Evolutionary conservation across 2,329 filamentous ascomycete species (phyloP).

Genomic region (Stachybotrys echinatus): DNA sequence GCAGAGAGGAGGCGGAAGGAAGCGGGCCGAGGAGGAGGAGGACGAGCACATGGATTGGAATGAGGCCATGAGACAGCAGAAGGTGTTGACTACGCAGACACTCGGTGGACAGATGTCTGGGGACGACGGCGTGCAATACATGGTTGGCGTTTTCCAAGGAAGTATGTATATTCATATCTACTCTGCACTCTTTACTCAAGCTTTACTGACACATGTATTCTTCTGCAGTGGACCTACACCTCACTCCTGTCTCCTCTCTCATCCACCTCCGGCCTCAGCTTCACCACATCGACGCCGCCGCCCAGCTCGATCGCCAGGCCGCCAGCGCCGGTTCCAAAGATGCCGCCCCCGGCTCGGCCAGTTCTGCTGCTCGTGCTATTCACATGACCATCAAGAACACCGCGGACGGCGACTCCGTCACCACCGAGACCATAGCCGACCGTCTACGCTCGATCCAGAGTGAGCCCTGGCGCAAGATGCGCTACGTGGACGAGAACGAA

Average conservation of each 20-base stretch:
- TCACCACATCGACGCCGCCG: slow-evolving; percentile 82
- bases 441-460: slow-evolving; percentile 73
- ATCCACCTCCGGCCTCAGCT: slow-evolving; percentile 89
- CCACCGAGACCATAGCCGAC: slow-evolving; percentile 67
- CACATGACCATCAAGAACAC: slow-evolving; percentile 82
- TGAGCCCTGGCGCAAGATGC: slow-evolving; percentile 75
- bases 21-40: slow-evolving; percentile 36
- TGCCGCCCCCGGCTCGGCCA: slow-evolving; percentile 21
- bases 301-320: slow-evolving; percentile 59
- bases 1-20: slow-evolving; percentile 30
- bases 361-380: slow-evolving; percentile 64
- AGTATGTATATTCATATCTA: slow-evolving; percentile 53
- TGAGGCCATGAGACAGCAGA: slow-evolving; percentile 62
- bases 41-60: slow-evolving; percentile 55
- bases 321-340: slow-evolving; percentile 31
- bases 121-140: slow-evolving; percentile 71
- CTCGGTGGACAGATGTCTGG: slow-evolving; percentile 75
- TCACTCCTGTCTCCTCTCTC: slow-evolving; percentile 76
- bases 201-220: slow-evolving; percentile 10
- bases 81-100: slow-evolving; percentile 74
- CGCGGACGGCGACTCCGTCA: slow-evolving; percentile 59
- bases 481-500: slow-evolving; percentile 78
- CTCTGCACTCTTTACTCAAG: background rate
- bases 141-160: slow-evolving; percentile 85
- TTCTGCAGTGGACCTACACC: slow-evolving; percentile 70